Evolutionary conservation across 257 asterid genomes (phyloP), one percentile per base, ranked within the genome.

Genomic region (Verbena officinalis): DNA sequence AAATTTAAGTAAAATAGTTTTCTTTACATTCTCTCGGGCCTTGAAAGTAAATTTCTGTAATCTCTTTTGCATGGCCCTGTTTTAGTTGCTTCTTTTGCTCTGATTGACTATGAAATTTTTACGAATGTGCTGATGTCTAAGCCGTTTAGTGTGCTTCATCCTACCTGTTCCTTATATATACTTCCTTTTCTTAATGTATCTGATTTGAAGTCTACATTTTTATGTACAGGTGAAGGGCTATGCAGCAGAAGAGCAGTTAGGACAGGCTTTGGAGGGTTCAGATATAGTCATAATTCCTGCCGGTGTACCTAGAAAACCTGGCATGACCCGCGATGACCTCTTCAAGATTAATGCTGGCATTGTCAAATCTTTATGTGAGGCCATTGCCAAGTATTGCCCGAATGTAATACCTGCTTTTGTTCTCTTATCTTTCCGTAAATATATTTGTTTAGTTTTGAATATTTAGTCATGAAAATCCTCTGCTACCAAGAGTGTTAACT

Each of bases 241-340:
- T 71, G 84, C 80, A 42, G 84, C 89, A 22, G 96, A 88, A 7
- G 98, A 84, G 3, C 86, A 86, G 76, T 80, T 88, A 13, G 90
- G 86, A 24, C 70, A 86, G 74, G 96, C 96, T 39, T 78, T 88
- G 39, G 94, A 86, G 65, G 97, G 86, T 49, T 78, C 91, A n/a
- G 97, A 94, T 51, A 4, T 94, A 15, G 92, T 90, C 75, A 83
- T 94, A 43, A 92, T 90, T 72, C 96, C 98, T 54, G 98, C 98
- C 73, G 99, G 99, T 65, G 99, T 93, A 59, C 99, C 99, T 6
- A 78, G 97, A 75, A 89, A 92, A 80, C 96, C 97, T 52, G 98
- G 95, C 55, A 91, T 91, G 98, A 86, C 96, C 45, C 92, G 97
- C 57, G 98, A 89, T 76, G 98, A 92, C 60, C 95, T 89, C 69